Evolutionary conservation across 2,329 filamentous ascomycete genomes (phyloP), one percentile per base, ranked within the genome.

Genomic region (Microsporum ferrugineum): DNA sequence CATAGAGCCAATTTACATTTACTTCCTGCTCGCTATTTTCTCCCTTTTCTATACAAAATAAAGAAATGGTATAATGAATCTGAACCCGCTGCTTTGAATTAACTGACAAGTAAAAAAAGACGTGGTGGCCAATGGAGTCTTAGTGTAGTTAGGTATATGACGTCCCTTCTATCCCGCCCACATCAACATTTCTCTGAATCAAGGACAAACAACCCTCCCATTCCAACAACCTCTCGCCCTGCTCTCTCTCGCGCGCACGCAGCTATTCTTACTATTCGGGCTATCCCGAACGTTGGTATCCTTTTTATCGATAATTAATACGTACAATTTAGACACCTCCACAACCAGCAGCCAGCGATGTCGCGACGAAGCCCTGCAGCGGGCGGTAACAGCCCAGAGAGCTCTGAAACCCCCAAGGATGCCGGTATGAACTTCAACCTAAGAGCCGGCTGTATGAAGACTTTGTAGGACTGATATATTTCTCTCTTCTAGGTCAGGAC

Each of bases 401-500:
- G 41, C 55, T 31, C 58, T 39, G 60, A 29, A 14, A 62, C 10
- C 49, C 41, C 41, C 43, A 60, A 57, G 27, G 57, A 63, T 58
- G 55, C 43, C n/a, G 57, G 61, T 64, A 51, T 60, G 62, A 41
- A 14, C 57, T 23, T 43, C 41, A 33, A 31, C 14, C 6, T n/a
- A 17, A 14, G 33, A 17, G 23, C 14, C 23, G n/a, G 12, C 23
- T 34, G 31, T 14, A 29, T 33, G 23, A 36, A 58, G 38, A 3
- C 5, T 6, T 29, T 5, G 12, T 36, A 39, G 33, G 27, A 36
- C 27, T 59, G 27, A 34, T 27, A 29, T 38, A 2, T 36, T 36
- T 34, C 31, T 31, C 58, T 39, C 17, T 56, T 12, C 43, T 59
- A 77, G 77, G 70, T 60, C 77, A 78, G 65, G 73, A 77, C 66